Conservation (phyloP, 169 alveolate genomes). For the Plasmodium yoelii region DNA sequence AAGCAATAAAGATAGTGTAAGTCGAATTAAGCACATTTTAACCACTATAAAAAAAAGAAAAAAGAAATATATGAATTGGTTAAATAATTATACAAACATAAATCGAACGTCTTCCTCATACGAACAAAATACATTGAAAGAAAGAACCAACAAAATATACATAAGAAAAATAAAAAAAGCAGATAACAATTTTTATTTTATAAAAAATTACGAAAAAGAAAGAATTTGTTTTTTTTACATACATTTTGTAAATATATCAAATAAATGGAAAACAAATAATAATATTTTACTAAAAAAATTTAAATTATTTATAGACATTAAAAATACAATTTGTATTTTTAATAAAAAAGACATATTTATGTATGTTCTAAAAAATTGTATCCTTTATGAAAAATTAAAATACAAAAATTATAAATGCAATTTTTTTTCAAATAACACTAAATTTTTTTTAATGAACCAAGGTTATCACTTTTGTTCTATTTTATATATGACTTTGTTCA, state of each 20-base stretch:
- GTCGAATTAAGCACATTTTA: neutral
- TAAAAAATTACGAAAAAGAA: conserved; percentile 9
- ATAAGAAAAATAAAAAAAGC: conserved; percentile 9
- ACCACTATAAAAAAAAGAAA: neutral
- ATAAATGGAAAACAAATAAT: conserved; percentile 11
- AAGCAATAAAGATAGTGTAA: neutral
- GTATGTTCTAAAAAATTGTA: conserved; percentile 30
- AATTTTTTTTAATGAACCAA: neutral
- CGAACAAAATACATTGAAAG: neutral
- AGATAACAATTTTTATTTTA: neutral
- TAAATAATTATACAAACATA: neutral
- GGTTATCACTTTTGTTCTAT: conserved; percentile 44
- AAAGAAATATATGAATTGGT: neutral
- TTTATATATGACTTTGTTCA: conserved; percentile 14
- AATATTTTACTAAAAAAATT: conserved; percentile 14
- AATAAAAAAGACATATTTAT: conserved; percentile 31
- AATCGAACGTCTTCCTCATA: neutral
- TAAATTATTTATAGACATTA: conserved; percentile 22
- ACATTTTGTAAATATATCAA: conserved; percentile 9
- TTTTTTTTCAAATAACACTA: conserved; percentile 5
- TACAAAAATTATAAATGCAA: conserved; percentile 8
- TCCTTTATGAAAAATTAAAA: conserved; percentile 46
- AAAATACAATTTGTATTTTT: conserved; percentile 20
- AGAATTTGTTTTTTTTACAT: conserved; percentile 14
- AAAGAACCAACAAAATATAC: conserved; percentile 11